Evolutionary conservation across 108 stramenopile genomes (phyloP).

Genomic region (Chaetoceros muelleri): DNA sequence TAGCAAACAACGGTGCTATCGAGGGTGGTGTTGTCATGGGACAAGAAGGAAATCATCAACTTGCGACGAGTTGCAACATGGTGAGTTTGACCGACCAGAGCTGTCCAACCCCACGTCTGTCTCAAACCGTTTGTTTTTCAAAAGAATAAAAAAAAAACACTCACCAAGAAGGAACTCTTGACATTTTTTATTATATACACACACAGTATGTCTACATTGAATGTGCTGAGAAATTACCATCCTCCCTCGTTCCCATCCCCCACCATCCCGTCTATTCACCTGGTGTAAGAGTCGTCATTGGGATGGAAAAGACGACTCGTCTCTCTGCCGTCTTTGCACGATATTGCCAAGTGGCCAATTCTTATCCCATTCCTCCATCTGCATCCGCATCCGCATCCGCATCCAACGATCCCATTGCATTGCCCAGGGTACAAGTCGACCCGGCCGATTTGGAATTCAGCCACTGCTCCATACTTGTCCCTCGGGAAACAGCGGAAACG

Average conservation of each 20-base stretch:
- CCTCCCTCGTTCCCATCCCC: slow-evolving; percentile 20
- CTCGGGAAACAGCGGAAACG: slow-evolving; percentile 46
- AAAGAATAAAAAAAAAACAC: slow-evolving; percentile 12
- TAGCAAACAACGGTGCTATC: slow-evolving; percentile 11
- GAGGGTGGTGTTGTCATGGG: slow-evolving; percentile 31
- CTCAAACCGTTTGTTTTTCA: too few species aligned
- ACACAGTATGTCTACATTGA: slow-evolving; percentile 32
- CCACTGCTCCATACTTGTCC: slow-evolving; percentile 42
- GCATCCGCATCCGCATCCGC: too few species aligned
- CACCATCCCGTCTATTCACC: slow-evolving; percentile 50
- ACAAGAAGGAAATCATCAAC: slow-evolving; percentile 19
- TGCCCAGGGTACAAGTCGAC: not conserved
- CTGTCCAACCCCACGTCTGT: too few species aligned
- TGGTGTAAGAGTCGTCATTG: slow-evolving; percentile 53
- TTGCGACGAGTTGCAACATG: slow-evolving; percentile 11
- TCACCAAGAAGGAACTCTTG: slow-evolving; percentile 2
- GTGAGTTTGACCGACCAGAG: too few species aligned
- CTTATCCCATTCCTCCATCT: slow-evolving; percentile 9
- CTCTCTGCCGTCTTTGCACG: slow-evolving; percentile 45
- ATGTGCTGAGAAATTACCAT: slow-evolving; percentile 26
- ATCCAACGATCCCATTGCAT: too few species aligned
- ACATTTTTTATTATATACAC: slow-evolving; percentile 1
- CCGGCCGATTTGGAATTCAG: slow-evolving; percentile 57
- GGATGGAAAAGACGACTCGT: slow-evolving; percentile 59
- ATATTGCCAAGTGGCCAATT: slow-evolving; percentile 58